phyloP scores from a whole-genome alignment of 2,329 filamentous ascomycete genomes.

The Colletotrichum sojae region DNA sequence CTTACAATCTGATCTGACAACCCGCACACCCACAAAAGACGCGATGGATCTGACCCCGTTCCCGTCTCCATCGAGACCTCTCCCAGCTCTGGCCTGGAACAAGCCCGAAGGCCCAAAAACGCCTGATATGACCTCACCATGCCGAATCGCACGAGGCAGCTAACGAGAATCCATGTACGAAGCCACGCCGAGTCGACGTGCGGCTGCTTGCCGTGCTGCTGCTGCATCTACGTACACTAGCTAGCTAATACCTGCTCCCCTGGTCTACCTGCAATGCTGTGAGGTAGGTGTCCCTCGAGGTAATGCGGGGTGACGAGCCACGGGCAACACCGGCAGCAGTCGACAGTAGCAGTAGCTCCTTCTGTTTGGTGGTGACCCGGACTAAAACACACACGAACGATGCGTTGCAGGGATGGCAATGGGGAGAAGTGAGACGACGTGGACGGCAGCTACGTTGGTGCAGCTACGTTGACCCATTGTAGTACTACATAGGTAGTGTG shows the following conservation, averaged over 20 bases:
- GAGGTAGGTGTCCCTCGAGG: too few relatives aligned
- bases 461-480: too few relatives aligned
- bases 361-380: not conserved
- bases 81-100: conserved; percentile 9
- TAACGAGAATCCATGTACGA: not conserved
- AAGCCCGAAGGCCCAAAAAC: conserved; percentile 9
- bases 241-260: too few relatives aligned
- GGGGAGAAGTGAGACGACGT: not conserved
- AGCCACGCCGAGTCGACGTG: conserved; percentile 18
- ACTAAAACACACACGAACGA: not conserved
- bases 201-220: not conserved
- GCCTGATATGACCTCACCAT: conserved; percentile 37
- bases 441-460: not conserved
- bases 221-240: conserved; percentile 11
- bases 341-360: conserved; percentile 10
- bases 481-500: too few relatives aligned
- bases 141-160: conserved; percentile 7
- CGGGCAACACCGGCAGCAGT: not conserved
- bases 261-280: too few relatives aligned
- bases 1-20: conserved; percentile 38
- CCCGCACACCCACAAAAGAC: conserved; percentile 33
- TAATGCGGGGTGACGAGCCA: conserved; percentile 32
- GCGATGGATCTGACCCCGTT: conserved; percentile 25
- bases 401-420: not conserved
- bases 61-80: conserved; percentile 27